These are phyloP conservation scores for Cercospora nicotianae DNA, from an alignment of 2,329 filamentous ascomycete species.

Conservation along the genomic window DNA sequence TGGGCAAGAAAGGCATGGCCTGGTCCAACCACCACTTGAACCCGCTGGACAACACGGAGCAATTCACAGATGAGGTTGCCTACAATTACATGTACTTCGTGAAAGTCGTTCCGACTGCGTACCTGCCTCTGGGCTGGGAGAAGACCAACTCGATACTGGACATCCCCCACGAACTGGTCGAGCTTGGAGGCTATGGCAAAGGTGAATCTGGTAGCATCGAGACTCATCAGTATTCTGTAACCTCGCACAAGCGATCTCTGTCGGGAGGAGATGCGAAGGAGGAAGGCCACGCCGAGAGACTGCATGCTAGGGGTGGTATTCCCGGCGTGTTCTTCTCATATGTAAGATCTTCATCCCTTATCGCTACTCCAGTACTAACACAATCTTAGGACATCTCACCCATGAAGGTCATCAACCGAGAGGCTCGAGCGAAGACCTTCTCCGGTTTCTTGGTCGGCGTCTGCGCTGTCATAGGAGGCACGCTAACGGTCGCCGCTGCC, in stretches of 20 bases:
- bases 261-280: conserved; percentile 78
- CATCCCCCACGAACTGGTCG: conserved; percentile 51
- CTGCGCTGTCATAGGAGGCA: conserved; percentile 92
- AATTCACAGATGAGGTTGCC: conserved; percentile 75
- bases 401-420: conserved; percentile 99
- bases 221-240: conserved; percentile 97
- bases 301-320: conserved; percentile 88
- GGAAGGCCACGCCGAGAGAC: conserved; percentile 86
- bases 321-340: conserved; percentile 99
- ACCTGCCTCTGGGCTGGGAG: conserved; percentile 88
- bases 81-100: conserved; percentile 99
- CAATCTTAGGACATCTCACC: conserved; percentile 75
- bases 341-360: conserved; percentile 56
- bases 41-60: conserved; percentile 77
- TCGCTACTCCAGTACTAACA: not conserved
- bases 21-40: conserved; percentile 93
- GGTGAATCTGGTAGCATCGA: conserved; percentile 75
- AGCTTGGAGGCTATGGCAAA: conserved; percentile 68
- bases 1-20: conserved; percentile 55
- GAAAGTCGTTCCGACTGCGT: conserved; percentile 96
- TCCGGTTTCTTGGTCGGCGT: conserved; percentile 89
- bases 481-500: conserved; percentile 90
- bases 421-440: conserved; percentile 85
- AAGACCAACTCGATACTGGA: conserved; percentile 50
- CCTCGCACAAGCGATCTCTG: conserved; percentile 89